Base-by-base conservation (phyloP, 495 filamentous ascomycete genomes). In the Pseudomonodictys pantanalensis region DNA sequence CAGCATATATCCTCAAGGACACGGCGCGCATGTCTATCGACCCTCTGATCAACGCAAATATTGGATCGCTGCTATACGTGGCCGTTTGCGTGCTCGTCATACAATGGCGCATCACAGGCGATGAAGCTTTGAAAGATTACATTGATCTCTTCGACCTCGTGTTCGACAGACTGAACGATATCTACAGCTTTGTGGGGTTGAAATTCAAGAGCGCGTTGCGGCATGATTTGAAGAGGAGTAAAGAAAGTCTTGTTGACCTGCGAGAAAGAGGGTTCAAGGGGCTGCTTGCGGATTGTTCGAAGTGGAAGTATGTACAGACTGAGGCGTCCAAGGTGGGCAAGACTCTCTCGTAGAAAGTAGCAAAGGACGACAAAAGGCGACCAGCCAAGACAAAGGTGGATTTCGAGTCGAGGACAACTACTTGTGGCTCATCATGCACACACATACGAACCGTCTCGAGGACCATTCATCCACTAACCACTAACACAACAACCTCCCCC, bases 401-500 rank as follows among this genome's bases (percentile, higher is more conserved):
- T n/a, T n/a, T n/a, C n/a, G n/a, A n/a, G n/a, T n/a, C n/a, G n/a
- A n/a, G n/a, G n/a, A n/a, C n/a, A n/a, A n/a, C n/a, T n/a, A n/a
- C n/a, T n/a, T n/a, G n/a, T n/a, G n/a, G n/a, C n/a, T n/a, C n/a
- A n/a, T n/a, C n/a, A n/a, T n/a, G n/a, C n/a, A n/a, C n/a, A n/a
- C n/a, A n/a, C n/a, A n/a, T n/a, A n/a, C n/a, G n/a, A n/a, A n/a
- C n/a, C n/a, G n/a, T n/a, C n/a, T n/a, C n/a, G n/a, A n/a, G n/a
- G n/a, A n/a, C n/a, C n/a, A n/a, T n/a, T n/a, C n/a, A n/a, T n/a
- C 35, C 29, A 15, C n/a, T 11, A 11, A 18, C 33, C 10, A 30
- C 25, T 30, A 63, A 51, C 24, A 25, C 28, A 67, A 45, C 54
- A 60, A 47, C 51, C 55, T 63, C 38, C 60, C 63, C 33, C 53